Evolutionary conservation across 306 rosid genomes (phyloP).

Genomic region (Prunus kanzakura): DNA sequence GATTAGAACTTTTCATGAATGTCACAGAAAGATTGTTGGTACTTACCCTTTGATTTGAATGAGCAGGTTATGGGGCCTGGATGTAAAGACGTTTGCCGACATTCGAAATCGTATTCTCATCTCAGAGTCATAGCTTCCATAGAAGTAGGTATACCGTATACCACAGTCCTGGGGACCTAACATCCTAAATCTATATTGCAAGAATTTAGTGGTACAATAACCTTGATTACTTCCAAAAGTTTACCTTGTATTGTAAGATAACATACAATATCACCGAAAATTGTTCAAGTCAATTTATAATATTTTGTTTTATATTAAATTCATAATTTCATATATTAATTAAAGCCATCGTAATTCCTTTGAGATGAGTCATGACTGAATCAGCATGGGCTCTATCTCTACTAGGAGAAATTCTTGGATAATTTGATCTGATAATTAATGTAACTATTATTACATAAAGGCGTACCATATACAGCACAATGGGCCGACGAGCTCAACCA

Average conservation of each 20-base stretch:
- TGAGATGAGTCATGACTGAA: background rate
- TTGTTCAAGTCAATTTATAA: background rate
- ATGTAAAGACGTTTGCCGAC: conserved; percentile 72
- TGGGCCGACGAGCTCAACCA: too few relatives aligned
- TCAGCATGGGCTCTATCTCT: background rate
- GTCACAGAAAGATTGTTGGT: background rate
- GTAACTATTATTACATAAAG: background rate
- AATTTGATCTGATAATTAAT: background rate
- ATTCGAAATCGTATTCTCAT: conserved; percentile 49
- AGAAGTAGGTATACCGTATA: background rate
- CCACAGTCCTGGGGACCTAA: background rate
- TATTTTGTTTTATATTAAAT: background rate
- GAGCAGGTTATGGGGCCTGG: conserved; percentile 88
- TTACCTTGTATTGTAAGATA: background rate
- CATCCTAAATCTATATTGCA: background rate
- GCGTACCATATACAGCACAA: too few relatives aligned
- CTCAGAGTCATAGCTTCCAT: conserved; percentile 26
- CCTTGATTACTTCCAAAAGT: background rate
- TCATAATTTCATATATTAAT: background rate
- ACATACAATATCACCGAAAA: background rate
- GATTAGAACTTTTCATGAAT: background rate
- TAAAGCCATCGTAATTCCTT: background rate
- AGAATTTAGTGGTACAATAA: background rate
- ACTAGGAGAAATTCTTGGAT: too few relatives aligned
- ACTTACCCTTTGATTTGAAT: conserved; percentile 14